Conservation (phyloP, 2,329 filamentous ascomycete species). For the Arthroderma sp. region DNA sequence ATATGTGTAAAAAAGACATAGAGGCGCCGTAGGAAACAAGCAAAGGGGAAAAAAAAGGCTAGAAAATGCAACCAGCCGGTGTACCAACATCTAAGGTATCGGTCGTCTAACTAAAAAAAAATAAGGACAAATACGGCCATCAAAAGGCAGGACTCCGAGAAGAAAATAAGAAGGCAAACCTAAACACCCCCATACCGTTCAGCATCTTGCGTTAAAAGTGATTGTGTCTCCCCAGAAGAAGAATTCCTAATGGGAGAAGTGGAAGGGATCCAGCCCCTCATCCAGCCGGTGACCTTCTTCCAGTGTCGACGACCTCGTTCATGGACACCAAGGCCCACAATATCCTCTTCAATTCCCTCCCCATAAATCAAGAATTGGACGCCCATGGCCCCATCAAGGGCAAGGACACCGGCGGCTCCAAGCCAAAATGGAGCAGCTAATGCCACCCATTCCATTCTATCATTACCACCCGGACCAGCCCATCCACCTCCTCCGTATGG, state of each 20-base stretch:
- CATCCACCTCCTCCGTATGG: conserved; percentile 47
- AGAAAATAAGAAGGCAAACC: no score
- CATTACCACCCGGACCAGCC: conserved; percentile 43
- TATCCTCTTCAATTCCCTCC: conserved; percentile 29
- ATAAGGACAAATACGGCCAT: no score
- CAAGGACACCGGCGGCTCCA: conserved; percentile 50
- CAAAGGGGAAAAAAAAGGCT: no score
- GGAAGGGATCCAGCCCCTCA: conserved; percentile 52
- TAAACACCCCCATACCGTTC: conserved; percentile 24
- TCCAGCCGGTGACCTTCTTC: conserved; percentile 49
- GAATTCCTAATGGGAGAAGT: conserved; percentile 24
- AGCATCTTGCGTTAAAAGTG: conserved; percentile 17
- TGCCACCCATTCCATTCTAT: conserved; percentile 43
- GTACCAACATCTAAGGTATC: no score
- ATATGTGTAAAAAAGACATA: no score
- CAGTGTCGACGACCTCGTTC: conserved; percentile 34
- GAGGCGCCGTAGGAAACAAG: no score
- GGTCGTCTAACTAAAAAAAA: no score
- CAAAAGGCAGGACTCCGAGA: no score
- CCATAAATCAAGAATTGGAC: conserved; percentile 51
- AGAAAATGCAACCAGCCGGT: no score
- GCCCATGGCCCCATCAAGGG: conserved; percentile 49
- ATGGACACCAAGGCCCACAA: conserved; percentile 34
- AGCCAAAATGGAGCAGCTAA: conserved; percentile 51
- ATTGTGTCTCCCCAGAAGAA: conserved; percentile 17